A percentile compares a stretch with the other conserved stretches of the same genome.
Conservation (phyloP, 768 basidiomycete genomes). For the Serendipita sp. region DNA sequence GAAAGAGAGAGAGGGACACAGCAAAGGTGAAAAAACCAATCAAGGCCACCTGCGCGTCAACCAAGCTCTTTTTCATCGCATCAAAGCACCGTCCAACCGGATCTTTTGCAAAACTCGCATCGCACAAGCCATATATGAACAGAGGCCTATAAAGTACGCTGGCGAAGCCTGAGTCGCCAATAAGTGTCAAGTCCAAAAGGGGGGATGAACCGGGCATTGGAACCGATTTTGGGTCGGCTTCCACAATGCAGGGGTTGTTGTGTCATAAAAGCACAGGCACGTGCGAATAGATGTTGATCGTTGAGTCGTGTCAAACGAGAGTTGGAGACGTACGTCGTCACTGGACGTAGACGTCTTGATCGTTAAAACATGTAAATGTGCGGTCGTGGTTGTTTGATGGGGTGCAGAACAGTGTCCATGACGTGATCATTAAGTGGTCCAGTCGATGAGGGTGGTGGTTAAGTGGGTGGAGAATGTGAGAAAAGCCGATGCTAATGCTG, state of each 20-base stretch:
- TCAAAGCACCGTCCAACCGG: not conserved
- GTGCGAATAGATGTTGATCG: not conserved
- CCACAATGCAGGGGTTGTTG: not conserved
- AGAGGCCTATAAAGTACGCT: not conserved
- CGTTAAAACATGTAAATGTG: not conserved
- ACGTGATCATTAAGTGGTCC: not conserved
- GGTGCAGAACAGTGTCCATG: not conserved
- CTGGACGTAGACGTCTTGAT: not conserved
- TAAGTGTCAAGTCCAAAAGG: not conserved
- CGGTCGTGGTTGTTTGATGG: not conserved
- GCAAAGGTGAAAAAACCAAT: not conserved
- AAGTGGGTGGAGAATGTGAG: not conserved
- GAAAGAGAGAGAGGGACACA: not conserved
- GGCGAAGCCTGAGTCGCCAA: not conserved
- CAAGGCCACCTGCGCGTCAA: not conserved
- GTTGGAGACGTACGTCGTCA: slow-evolving; percentile 1
- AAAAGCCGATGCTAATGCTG: not conserved
- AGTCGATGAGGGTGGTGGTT: not conserved
- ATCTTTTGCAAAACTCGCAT: not conserved
- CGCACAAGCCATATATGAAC: not conserved
- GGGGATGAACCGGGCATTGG: not conserved
- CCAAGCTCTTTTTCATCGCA: not conserved
- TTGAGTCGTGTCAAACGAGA: slow-evolving; percentile 2
- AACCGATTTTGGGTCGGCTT: not conserved
- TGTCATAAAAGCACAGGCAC: not conserved